These are phyloP conservation scores for Mycena amicta DNA, from an alignment of 768 basidiomycete genomes.

Conservation along the genomic window DNA sequence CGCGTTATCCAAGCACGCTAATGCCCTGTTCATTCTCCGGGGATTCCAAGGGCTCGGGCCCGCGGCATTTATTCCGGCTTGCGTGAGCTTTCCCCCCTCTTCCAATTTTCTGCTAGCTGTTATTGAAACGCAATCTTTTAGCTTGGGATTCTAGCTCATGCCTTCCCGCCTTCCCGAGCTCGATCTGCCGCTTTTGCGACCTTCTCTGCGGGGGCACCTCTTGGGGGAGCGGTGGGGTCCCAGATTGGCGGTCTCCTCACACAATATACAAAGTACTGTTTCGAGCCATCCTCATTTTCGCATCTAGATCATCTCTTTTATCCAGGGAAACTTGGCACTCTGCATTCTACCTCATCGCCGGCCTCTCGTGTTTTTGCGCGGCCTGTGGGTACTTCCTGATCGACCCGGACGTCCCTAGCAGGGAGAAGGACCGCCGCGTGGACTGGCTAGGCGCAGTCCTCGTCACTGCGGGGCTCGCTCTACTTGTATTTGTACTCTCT, in stretches of 20 bases:
- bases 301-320: background rate
- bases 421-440: slow-evolving; percentile 42
- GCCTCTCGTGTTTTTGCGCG: slow-evolving; percentile 43
- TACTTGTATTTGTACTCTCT: slow-evolving; percentile 71
- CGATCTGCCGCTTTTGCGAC: slow-evolving; percentile 69
- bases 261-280: slow-evolving; percentile 30
- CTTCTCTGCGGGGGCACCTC: slow-evolving; percentile 69
- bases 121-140: slow-evolving; percentile 22
- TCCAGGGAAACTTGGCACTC: slow-evolving; percentile 52
- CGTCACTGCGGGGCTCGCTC: slow-evolving; percentile 61
- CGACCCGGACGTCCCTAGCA: slow-evolving; percentile 44
- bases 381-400: slow-evolving; percentile 48
- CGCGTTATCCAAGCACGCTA: slow-evolving; percentile 49
- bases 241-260: slow-evolving; percentile 62
- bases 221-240: slow-evolving; percentile 61
- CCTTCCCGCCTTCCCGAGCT: slow-evolving; percentile 53
- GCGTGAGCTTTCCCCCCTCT: slow-evolving; percentile 38
- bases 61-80: slow-evolving; percentile 61
- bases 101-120: background rate
- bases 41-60: slow-evolving; percentile 65
- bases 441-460: slow-evolving; percentile 78
- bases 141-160: slow-evolving; percentile 67
- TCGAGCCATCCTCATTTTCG: background rate
- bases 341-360: slow-evolving; percentile 47
- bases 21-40: slow-evolving; percentile 59